A percentile compares a stretch with the other conserved stretches of the same genome.
Conservation (phyloP, 257 asterid species). For the Paraleonurus japonicus region DNA sequence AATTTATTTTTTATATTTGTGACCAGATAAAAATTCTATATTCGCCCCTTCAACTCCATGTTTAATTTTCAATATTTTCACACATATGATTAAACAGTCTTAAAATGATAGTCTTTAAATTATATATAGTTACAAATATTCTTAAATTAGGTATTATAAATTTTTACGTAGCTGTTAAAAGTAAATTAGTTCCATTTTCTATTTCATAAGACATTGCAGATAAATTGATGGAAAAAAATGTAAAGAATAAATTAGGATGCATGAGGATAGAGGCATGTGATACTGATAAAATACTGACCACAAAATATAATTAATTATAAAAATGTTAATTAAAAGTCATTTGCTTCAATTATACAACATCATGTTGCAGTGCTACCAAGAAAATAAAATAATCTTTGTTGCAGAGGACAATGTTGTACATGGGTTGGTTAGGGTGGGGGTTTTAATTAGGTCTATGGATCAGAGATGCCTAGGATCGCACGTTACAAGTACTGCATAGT, state of each 20-base stretch:
- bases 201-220: background rate
- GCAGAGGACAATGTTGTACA: constrained; percentile 35
- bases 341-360: constrained; percentile 25
- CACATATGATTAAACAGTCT: too few species aligned
- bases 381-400: constrained; percentile 20
- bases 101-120: too few species aligned
- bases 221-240: background rate
- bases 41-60: too few species aligned
- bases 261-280: constrained; percentile 43
- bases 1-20: too few species aligned
- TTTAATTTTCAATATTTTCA: too few species aligned
- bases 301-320: constrained; percentile 5
- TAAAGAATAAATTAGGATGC: constrained; percentile 4
- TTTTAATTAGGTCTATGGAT: constrained; percentile 39
- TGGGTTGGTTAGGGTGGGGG: background rate
- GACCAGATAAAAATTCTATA: too few species aligned
- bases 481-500: constrained; percentile 16
- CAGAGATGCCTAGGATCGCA: constrained; percentile 55
- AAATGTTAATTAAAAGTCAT: constrained; percentile 12
- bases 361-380: constrained; percentile 4
- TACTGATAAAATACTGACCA: constrained; percentile 29
- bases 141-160: background rate
- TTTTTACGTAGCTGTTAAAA: background rate
- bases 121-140: too few species aligned
- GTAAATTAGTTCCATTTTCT: background rate